Evolutionary conservation across 371 early-diverging fungal species (phyloP).

Genomic region (Mortierella polycephala): DNA sequence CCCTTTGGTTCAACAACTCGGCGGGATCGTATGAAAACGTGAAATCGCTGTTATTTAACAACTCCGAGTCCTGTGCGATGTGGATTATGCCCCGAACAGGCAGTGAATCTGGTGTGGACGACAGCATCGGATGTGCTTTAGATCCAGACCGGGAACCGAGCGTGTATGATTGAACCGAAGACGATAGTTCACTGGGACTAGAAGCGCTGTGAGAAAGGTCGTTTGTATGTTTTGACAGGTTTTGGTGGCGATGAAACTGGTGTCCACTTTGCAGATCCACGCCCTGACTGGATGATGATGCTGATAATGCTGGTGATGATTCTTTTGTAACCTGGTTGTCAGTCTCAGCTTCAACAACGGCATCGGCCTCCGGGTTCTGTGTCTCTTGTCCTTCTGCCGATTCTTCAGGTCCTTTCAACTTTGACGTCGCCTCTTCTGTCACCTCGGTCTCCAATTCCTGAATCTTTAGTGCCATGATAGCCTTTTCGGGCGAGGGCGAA

Average conservation of each 20-base stretch:
- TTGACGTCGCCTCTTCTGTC: too few species aligned
- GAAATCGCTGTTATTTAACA: conserved; percentile 51
- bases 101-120: conserved; percentile 45
- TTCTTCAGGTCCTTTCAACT: neutral
- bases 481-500: too few species aligned
- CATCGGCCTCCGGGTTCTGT: neutral
- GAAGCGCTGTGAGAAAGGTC: conserved; percentile 6
- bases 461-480: too few species aligned
- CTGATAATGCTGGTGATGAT: neutral
- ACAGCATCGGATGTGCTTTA: conserved; percentile 11
- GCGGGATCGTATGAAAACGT: conserved; percentile 47
- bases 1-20: conserved; percentile 36
- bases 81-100: conserved; percentile 36
- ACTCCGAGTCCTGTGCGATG: conserved; percentile 42
- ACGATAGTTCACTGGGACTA: conserved; percentile 14
- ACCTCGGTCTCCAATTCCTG: too few species aligned
- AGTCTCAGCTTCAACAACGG: too few species aligned
- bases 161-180: conserved; percentile 23
- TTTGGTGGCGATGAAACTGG: conserved; percentile 25
- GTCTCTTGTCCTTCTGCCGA: neutral
- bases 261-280: conserved; percentile 24
- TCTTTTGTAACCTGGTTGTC: too few species aligned
- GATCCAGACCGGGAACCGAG: conserved; percentile 43
- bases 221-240: conserved; percentile 10
- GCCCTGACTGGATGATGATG: conserved; percentile 3